Base-by-base conservation (phyloP, 345 rosid genomes). In the Abelmoschus esculentus region DNA sequence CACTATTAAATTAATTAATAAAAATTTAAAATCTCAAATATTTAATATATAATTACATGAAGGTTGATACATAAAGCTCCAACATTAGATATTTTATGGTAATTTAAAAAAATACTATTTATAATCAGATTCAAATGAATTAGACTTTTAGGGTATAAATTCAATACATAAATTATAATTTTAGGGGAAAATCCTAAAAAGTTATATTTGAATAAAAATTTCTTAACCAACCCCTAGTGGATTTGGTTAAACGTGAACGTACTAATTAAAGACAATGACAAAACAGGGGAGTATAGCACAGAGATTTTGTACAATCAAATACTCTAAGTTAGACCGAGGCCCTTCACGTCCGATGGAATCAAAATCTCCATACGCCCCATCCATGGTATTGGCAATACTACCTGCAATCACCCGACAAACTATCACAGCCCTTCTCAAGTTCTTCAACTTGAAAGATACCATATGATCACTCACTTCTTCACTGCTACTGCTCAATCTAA, bases 231-330 rank as follows among this genome's bases (percentile, higher is more conserved):
- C 26, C 26, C 26, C 26, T 22, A 22, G 8, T 53, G 26, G 10
- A 53, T 53, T 17, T 19, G 31, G 29, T 28, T 19, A 4, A 19
- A 55, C 10, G 22, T 42, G 32, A 42, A 12, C 22, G 19, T 59
- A 3, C 22, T 79, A 83, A 50, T 67, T 34, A 64, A 78, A 77
- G 59, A 82, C 86, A 61, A 80, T 73, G 74, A 78, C 81, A 68
- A 87, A 82, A 70, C 91, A 83, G 13, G 87, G 83, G 3, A 55
- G 59, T 19, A 79, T 60, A 59, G 87, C 87, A 70, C 71, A 44
- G 0, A 80, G 80, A 72, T 82, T 71, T 62, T 61, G 66, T 57
- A 81, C 75, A 44, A 70, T 70, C 77, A 80, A 50, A 69, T 55
- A 65, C 56, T 74, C 75, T 4, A 60, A 61, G 19, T 60, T 75